A percentile compares a stretch with the other conserved stretches of the same genome.
Evolutionary conservation across 2,329 filamentous ascomycete species (phyloP).

Genomic region (Penicillium sp.): DNA sequence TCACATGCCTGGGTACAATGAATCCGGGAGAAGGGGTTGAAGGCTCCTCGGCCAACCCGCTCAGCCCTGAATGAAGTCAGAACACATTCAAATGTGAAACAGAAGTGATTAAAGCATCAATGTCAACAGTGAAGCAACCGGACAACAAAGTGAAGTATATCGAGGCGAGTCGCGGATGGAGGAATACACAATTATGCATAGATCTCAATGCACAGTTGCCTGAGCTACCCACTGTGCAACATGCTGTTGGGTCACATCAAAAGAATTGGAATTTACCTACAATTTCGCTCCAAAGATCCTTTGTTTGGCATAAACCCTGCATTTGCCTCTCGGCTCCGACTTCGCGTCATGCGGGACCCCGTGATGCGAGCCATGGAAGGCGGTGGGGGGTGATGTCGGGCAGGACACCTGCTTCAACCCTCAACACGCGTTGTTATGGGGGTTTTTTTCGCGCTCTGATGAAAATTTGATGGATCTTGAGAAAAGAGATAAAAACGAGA

Average conservation of each 20-base stretch:
- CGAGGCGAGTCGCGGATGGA: too few species aligned
- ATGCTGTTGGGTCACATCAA: background rate
- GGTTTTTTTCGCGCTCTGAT: too few species aligned
- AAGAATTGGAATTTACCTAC: background rate
- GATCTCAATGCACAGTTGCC: background rate
- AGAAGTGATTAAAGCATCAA: background rate
- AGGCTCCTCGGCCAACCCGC: conserved; percentile 14
- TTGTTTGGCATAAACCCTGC: background rate
- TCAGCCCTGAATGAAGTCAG: conserved; percentile 16
- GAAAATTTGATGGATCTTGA: background rate
- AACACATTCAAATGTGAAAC: background rate
- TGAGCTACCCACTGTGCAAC: background rate
- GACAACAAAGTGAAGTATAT: background rate
- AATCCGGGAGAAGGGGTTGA: conserved; percentile 9
- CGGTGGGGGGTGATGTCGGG: background rate
- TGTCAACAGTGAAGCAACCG: background rate
- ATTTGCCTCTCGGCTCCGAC: conserved; percentile 38
- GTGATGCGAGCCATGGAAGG: conserved; percentile 3
- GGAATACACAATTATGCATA: background rate
- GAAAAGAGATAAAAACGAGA: background rate
- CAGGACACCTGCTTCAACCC: background rate
- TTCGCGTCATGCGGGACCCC: conserved; percentile 34
- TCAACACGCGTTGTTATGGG: background rate
- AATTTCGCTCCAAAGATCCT: background rate
- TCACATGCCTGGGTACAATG: conserved; percentile 8